phyloP scores from a whole-genome alignment of 257 asterid genomes.

The Datura wrightii region DNA sequence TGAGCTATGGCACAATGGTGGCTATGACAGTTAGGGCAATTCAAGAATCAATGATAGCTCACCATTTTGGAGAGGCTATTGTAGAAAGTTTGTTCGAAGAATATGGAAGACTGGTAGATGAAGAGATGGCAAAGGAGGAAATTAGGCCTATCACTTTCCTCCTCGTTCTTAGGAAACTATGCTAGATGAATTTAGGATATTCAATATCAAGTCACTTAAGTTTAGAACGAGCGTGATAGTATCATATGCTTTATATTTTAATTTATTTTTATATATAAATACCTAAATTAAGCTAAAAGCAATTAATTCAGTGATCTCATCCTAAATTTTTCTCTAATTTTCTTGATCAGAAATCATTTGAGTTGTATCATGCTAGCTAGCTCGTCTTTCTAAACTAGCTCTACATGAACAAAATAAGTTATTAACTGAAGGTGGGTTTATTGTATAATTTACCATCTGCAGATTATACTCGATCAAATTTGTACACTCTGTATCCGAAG shows the following conservation, averaged over 20 bases:
- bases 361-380: no score
- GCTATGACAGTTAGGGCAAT: constrained; percentile 82
- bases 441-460: no score
- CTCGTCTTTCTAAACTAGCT: no score
- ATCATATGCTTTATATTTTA: not conserved
- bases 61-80: constrained; percentile 67
- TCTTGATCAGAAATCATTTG: no score
- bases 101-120: constrained; percentile 69
- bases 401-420: no score
- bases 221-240: not conserved
- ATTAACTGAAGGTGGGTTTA: no score
- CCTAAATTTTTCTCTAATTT: no score
- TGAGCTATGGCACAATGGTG: constrained; percentile 67
- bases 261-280: no score
- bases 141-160: constrained; percentile 53
- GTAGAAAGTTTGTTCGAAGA: constrained; percentile 60
- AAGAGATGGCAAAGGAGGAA: constrained; percentile 56
- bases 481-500: no score
- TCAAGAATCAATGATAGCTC: constrained; percentile 77
- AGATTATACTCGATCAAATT: no score
- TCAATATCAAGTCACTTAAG: not conserved
- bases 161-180: constrained; percentile 57
- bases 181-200: not conserved
- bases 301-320: no score
- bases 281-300: no score